Evolutionary conservation across 345 rosid genomes (phyloP), one percentile per base, ranked within the genome.

Genomic region (Toxicodendron radicans): DNA sequence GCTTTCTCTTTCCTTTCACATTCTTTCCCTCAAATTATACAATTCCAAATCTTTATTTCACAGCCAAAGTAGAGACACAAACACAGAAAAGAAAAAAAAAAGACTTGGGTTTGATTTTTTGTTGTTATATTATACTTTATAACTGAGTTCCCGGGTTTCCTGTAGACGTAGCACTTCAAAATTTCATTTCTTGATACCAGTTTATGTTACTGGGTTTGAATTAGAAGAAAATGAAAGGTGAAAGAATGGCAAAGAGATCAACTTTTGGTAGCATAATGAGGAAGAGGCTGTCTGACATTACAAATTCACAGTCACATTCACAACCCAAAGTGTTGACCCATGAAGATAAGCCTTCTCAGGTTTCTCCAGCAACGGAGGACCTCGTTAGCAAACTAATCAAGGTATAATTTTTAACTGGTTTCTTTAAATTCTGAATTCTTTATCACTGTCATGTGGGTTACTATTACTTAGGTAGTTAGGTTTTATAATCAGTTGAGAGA

Each of bases 251-350:
- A 20, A 87, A 83, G 79, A 83, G 79, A 78, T 81, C 87, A 48
- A 85, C 91, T 41, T 79, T 87, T 58, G 85, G 92, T 51, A 70
- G 71, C 73, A 80, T 83, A 68, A 74, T 80, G 78, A 85, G 90
- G 71, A 86, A 63, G 71, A 79, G 86, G 38, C 87, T 89, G 10
- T 84, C 92, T 75, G 91, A 91, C 59, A 88, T 91, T 48, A 88
- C 97, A 24, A 91, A 90, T 75, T 71, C 78, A 38, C 91, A 83
- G 72, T 32, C 79, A 38, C 91, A 83, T 70, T 32, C 79, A 38
- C 92, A 81, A 66, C 72, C 61, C 45, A 80, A 86, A 65, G n/a
- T 78, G 24, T 64, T 64, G 17, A 71, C 13, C 68, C 73, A 71
- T 6, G 77, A 79, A 62, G 81, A 75, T 51, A 73, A 76, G 71